Percentiles rank a stretch among this genome's conserved stretches.
Conservation (phyloP, 768 basidiomycete species). For the Suillus discolor region DNA sequence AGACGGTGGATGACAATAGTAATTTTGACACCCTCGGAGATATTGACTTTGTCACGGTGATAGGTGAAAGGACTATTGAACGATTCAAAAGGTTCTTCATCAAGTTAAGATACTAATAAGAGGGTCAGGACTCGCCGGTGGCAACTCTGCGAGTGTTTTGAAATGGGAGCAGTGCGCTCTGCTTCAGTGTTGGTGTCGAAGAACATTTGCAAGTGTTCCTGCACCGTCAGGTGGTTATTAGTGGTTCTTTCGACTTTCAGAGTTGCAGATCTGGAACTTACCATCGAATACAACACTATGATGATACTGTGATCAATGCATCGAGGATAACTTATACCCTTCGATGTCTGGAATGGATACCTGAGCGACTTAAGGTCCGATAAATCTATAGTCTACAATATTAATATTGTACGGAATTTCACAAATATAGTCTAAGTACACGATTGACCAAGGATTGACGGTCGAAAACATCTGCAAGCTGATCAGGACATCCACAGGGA, state of each 20-base stretch:
- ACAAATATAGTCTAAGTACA: neutral
- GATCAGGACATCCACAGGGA: neutral
- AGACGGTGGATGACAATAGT: constrained; percentile 55
- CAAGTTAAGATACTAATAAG: neutral
- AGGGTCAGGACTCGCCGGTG: neutral
- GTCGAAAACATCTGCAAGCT: neutral
- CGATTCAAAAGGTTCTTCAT: neutral
- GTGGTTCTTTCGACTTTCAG: too few species aligned
- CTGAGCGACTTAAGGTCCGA: too few species aligned
- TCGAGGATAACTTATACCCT: too few species aligned
- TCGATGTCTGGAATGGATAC: too few species aligned
- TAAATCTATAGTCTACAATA: too few species aligned
- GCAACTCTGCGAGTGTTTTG: neutral
- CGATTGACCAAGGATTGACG: neutral
- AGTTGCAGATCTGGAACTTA: too few species aligned
- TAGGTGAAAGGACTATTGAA: constrained; percentile 29
- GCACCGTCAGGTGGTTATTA: too few species aligned
- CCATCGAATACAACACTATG: too few species aligned
- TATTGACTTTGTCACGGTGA: constrained; percentile 52
- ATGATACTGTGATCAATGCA: too few species aligned
- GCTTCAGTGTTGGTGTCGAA: too few species aligned
- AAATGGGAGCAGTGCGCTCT: too few species aligned
- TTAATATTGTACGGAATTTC: neutral
- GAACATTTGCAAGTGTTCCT: too few species aligned
- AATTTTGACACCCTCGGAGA: constrained; percentile 60